Conservation (phyloP, 441 rosid species). For the Erysimum pusillum region DNA sequence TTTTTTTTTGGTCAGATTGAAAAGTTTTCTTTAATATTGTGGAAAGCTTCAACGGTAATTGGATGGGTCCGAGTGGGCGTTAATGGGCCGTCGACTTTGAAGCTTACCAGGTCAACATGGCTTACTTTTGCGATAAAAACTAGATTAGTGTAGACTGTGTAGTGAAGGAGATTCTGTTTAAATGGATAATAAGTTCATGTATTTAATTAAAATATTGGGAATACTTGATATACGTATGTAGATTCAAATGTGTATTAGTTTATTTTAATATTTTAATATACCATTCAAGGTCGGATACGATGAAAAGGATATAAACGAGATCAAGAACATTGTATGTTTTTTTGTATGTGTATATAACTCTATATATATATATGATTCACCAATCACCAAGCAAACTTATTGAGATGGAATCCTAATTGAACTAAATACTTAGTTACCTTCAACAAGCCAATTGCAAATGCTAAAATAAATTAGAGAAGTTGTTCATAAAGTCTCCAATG, state of each 20-base stretch:
- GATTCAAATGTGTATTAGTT: not conserved
- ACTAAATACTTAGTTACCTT: slow-evolving; percentile 19
- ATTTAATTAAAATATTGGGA: not conserved
- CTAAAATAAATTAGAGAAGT: slow-evolving; percentile 42
- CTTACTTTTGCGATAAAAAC: not conserved
- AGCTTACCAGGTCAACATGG: slow-evolving; percentile 29
- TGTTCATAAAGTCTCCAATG: slow-evolving; percentile 57
- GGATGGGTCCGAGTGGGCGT: not conserved
- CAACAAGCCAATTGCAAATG: slow-evolving; percentile 26
- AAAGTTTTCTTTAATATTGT: slow-evolving; percentile 10
- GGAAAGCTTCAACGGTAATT: slow-evolving; percentile 1
- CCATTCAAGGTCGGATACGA: not conserved
- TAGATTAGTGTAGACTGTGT: not conserved
- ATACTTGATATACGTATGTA: not conserved
- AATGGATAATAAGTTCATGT: slow-evolving; percentile 6
- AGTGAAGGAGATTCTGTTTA: not conserved
- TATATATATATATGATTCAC: not conserved
- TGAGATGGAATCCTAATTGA: slow-evolving; percentile 1
- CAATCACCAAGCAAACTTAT: slow-evolving; percentile 31
- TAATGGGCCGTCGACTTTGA: slow-evolving; percentile 33
- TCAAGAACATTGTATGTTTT: slow-evolving; percentile 5
- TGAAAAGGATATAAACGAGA: slow-evolving; percentile 14
- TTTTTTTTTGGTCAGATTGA: not conserved
- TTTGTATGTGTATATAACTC: not conserved
- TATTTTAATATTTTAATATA: not conserved